phyloP scores from a whole-genome alignment of 2,329 filamentous ascomycete genomes.

The Xylariaceae sp. region DNA sequence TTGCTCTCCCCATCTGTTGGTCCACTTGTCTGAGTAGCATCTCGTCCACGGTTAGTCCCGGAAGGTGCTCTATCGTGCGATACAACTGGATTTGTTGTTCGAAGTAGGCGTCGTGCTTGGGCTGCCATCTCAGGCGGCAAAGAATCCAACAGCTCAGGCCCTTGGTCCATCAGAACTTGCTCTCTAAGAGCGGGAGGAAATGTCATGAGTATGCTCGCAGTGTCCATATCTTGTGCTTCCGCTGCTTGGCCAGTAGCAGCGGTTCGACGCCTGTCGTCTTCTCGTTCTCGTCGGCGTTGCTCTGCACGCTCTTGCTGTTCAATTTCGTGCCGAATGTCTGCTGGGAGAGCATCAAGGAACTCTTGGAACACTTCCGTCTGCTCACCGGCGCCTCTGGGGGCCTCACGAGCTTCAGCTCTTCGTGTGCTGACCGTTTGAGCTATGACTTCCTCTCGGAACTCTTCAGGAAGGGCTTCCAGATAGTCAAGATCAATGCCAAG shows the following conservation, averaged over 20 bases:
- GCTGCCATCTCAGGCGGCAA: slow-evolving; percentile 85
- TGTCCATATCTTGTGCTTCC: slow-evolving; percentile 76
- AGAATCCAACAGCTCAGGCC: slow-evolving; percentile 83
- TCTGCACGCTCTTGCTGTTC: slow-evolving; percentile 90
- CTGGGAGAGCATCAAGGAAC: slow-evolving; percentile 90
- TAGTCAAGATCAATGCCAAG: slow-evolving; percentile 95
- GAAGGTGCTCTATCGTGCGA: slow-evolving; percentile 53
- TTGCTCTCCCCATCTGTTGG: slow-evolving; percentile 59
- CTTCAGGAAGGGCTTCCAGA: slow-evolving; percentile 94
- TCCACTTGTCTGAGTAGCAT: slow-evolving; percentile 36
- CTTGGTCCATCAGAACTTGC: slow-evolving; percentile 89
- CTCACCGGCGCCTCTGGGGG: slow-evolving; percentile 72
- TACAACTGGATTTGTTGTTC: slow-evolving; percentile 44
- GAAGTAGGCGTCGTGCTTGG: slow-evolving; percentile 77
- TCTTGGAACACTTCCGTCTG: slow-evolving; percentile 88
- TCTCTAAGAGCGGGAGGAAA: slow-evolving; percentile 85
- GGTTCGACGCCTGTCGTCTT: slow-evolving; percentile 75
- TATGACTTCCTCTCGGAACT: slow-evolving; percentile 94
- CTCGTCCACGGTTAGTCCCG: slow-evolving; percentile 34
- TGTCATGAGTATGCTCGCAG: slow-evolving; percentile 89
- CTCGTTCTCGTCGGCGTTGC: slow-evolving; percentile 84
- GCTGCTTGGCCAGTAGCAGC: slow-evolving; percentile 61
- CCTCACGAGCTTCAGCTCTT: slow-evolving; percentile 75
- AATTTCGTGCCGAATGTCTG: slow-evolving; percentile 88
- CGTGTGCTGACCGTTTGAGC: slow-evolving; percentile 86